Percentiles rank a stretch among this genome's conserved stretches.
Conservation (phyloP, 2,329 filamentous ascomycete species). For the Chrysosporium keratinophilum region DNA sequence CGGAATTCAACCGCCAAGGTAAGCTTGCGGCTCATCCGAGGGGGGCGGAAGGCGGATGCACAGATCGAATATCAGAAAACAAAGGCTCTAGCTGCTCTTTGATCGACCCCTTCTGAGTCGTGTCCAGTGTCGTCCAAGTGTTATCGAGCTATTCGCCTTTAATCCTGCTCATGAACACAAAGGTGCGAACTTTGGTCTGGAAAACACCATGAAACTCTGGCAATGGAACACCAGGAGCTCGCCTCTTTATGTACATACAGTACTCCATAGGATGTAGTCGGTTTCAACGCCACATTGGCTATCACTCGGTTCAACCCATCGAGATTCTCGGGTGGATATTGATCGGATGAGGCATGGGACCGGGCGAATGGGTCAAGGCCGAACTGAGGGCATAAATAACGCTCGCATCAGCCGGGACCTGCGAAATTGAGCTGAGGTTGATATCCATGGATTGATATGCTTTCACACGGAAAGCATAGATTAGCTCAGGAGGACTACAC, state of each 20-base stretch:
- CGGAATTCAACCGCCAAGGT: slow-evolving; percentile 16
- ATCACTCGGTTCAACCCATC: slow-evolving; percentile 3
- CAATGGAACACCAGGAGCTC: slow-evolving; percentile 10
- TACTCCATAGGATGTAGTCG: slow-evolving; percentile 14
- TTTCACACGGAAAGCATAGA: no score
- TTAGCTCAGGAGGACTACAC: no score
- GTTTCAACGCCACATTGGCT: slow-evolving; percentile 7
- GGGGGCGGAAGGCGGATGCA: slow-evolving; percentile 12
- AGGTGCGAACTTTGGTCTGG: slow-evolving; percentile 11
- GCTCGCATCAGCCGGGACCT: neutral
- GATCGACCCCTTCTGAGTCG: slow-evolving; percentile 14
- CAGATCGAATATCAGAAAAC: slow-evolving; percentile 14
- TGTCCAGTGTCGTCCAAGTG: slow-evolving; percentile 13
- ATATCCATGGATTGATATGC: neutral
- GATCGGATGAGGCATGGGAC: no score
- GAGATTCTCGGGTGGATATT: no score
- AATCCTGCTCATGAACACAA: slow-evolving; percentile 16
- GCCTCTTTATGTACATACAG: slow-evolving; percentile 17
- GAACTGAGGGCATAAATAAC: no score
- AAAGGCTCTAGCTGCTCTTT: slow-evolving; percentile 15
- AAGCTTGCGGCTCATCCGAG: slow-evolving; percentile 13
- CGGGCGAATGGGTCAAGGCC: no score
- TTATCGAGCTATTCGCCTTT: slow-evolving; percentile 15
- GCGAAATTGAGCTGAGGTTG: neutral
- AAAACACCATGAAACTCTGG: slow-evolving; percentile 16